Evolutionary conservation across 1,284 basidiomycete genomes (phyloP).

Genomic region (Takashimella tepidaria): DNA sequence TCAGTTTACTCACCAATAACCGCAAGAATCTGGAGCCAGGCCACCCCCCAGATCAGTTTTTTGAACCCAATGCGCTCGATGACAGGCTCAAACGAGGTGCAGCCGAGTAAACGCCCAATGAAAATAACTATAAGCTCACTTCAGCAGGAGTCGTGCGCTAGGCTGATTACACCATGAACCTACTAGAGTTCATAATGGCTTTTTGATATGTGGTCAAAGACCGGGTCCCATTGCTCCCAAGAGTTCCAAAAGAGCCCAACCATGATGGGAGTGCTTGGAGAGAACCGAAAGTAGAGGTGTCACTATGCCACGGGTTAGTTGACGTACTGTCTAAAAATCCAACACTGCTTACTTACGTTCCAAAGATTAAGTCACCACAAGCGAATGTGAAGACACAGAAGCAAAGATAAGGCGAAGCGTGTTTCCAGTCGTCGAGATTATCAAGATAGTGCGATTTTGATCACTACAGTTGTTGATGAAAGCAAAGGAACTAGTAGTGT

Average conservation of each 20-base stretch:
- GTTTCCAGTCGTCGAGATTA: conserved; percentile 9
- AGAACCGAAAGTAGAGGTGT: conserved; percentile 19
- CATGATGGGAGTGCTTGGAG: conserved; percentile 23
- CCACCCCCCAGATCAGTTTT: conserved; percentile 6
- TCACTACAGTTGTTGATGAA: too few species aligned
- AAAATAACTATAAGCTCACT: conserved; percentile 11
- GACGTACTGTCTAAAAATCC: background rate
- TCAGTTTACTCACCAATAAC: conserved; percentile 20
- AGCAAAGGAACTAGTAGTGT: too few species aligned
- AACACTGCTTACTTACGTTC: conserved; percentile 14
- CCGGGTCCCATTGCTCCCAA: conserved; percentile 3
- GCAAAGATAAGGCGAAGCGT: conserved; percentile 15
- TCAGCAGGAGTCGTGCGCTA: background rate
- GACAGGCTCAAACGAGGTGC: conserved; percentile 16
- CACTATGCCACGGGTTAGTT: conserved; percentile 10
- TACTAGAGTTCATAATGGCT: conserved; percentile 18
- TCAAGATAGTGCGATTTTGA: too few species aligned
- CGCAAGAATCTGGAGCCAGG: conserved; percentile 14
- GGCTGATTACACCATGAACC: background rate
- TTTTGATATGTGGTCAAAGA: conserved; percentile 12
- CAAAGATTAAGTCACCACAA: conserved; percentile 20
- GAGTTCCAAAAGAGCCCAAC: conserved; percentile 12
- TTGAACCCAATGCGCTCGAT: conserved; percentile 17
- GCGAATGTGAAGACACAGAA: conserved; percentile 14
- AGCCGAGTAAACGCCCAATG: conserved; percentile 13